A percentile compares a stretch with the other conserved stretches of the same genome.
Evolutionary conservation across 1,139 yeast species (phyloP).

Genomic region (Scheffersomyces quercinus): DNA sequence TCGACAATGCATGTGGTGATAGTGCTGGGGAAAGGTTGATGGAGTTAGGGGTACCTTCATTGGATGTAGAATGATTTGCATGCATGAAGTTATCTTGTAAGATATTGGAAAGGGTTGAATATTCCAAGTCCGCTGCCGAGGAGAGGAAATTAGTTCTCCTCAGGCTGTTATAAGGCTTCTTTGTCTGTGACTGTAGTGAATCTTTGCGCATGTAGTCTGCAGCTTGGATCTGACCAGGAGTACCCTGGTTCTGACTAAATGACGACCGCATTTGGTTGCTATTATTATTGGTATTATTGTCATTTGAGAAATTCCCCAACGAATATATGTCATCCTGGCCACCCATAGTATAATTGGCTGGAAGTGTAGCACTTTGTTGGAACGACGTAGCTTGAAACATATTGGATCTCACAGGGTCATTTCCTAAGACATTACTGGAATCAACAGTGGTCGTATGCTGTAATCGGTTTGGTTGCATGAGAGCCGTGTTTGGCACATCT

Average conservation of each 20-base stretch:
- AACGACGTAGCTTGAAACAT: slow-evolving; percentile 3
- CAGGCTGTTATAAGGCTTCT: not conserved
- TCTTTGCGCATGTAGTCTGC: not conserved
- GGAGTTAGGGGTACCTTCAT: slow-evolving; percentile 46
- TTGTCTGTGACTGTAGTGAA: not conserved
- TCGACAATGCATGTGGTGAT: slow-evolving; percentile 30
- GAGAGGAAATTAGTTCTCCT: slow-evolving; percentile 56
- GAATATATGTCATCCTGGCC: not conserved
- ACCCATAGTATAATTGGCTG: slow-evolving; percentile 2
- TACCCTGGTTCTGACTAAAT: no score
- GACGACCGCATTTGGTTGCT: not conserved
- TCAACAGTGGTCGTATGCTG: slow-evolving; percentile 7
- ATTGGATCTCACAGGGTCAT: not conserved
- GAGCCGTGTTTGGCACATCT: slow-evolving; percentile 43
- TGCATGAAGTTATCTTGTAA: slow-evolving; percentile 52
- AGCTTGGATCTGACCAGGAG: not conserved
- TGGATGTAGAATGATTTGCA: slow-evolving; percentile 31
- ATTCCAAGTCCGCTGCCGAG: slow-evolving; percentile 78
- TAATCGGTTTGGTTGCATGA: not conserved
- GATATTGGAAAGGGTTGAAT: slow-evolving; percentile 73
- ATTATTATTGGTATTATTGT: not conserved
- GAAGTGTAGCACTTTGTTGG: slow-evolving; percentile 6
- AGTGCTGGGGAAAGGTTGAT: slow-evolving; percentile 37
- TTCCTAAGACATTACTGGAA: not conserved
- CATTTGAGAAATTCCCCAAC: not conserved